Evolutionary conservation across 2,329 filamentous ascomycete genomes (phyloP).

Genomic region (Aspergillus sp.): DNA sequence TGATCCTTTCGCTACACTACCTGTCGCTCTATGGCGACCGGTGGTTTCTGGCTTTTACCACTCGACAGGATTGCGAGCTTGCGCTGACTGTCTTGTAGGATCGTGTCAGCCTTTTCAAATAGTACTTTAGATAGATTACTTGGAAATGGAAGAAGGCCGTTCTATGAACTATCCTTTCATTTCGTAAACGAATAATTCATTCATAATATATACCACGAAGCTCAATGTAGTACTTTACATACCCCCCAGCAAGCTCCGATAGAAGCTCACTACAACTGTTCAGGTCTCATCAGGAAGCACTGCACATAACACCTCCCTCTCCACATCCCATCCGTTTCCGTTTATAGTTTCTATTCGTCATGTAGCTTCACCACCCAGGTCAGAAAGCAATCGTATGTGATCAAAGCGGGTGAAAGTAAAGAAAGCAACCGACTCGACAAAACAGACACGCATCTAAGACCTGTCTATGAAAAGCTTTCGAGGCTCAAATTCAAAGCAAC

Average conservation of each 20-base stretch:
- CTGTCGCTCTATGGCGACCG: conserved; percentile 1
- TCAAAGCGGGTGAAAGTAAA: not conserved
- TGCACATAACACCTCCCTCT: not conserved
- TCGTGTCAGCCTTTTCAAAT: not conserved
- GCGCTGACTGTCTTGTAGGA: conserved; percentile 4
- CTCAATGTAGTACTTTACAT: not conserved
- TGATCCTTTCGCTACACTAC: conserved; percentile 22
- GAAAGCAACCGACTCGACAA: not conserved
- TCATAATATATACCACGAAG: conserved; percentile 1
- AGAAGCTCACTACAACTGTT: not conserved
- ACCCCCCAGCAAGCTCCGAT: not conserved
- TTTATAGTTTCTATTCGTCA: not conserved
- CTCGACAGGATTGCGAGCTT: not conserved
- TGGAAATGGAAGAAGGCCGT: not conserved
- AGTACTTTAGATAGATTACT: not conserved
- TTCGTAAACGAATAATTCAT: not conserved
- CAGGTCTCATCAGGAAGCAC: not conserved
- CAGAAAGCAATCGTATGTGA: too few relatives aligned
- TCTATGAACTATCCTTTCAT: not conserved
- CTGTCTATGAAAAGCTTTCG: conserved; percentile 2
- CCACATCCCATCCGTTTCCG: not conserved
- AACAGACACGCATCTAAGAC: not conserved
- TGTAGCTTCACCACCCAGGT: too few relatives aligned
- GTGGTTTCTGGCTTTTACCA: too few relatives aligned
- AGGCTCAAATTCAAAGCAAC: conserved; percentile 2